phyloP scores from a whole-genome alignment of 768 basidiomycete genomes.

The Psilocybe azurescens region DNA sequence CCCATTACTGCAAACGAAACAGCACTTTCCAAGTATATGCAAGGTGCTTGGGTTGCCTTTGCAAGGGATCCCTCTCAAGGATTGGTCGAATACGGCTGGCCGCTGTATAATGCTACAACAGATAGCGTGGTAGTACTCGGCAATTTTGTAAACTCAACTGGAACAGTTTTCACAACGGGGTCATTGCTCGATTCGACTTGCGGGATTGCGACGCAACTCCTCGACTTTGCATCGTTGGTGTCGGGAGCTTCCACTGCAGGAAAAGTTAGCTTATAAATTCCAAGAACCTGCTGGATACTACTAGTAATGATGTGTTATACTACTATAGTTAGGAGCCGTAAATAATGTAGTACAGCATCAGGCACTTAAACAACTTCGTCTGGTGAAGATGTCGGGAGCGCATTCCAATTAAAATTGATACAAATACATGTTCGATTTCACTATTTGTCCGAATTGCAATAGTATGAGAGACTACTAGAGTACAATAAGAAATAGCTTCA shows the following conservation, averaged over 20 bases:
- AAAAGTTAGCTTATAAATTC: too few relatives aligned
- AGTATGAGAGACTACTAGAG: neutral
- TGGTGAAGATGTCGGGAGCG: too few relatives aligned
- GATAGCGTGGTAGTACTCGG: slow-evolving; percentile 22
- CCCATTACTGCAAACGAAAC: slow-evolving; percentile 28
- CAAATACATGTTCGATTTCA: neutral
- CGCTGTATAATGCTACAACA: slow-evolving; percentile 15
- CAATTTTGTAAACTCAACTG: slow-evolving; percentile 22
- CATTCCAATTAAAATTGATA: neutral
- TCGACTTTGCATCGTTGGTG: neutral
- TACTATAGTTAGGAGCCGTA: too few relatives aligned
- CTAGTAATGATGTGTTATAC: too few relatives aligned
- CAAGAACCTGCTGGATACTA: too few relatives aligned
- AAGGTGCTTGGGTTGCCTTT: slow-evolving; percentile 47
- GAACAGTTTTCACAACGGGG: slow-evolving; percentile 17
- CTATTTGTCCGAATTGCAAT: neutral
- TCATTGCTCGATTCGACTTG: slow-evolving; percentile 15
- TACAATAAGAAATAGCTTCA: neutral
- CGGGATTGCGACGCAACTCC: neutral
- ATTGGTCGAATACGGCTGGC: slow-evolving; percentile 24
- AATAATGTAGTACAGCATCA: too few relatives aligned
- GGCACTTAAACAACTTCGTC: too few relatives aligned
- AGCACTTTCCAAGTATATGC: slow-evolving; percentile 38
- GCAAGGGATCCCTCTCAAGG: slow-evolving; percentile 40
- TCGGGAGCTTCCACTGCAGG: too few relatives aligned